A percentile compares a stretch with the other conserved stretches of the same genome.
Conservation (phyloP, 139 green algal genomes). For the Chlorella vulgaris region DNA sequence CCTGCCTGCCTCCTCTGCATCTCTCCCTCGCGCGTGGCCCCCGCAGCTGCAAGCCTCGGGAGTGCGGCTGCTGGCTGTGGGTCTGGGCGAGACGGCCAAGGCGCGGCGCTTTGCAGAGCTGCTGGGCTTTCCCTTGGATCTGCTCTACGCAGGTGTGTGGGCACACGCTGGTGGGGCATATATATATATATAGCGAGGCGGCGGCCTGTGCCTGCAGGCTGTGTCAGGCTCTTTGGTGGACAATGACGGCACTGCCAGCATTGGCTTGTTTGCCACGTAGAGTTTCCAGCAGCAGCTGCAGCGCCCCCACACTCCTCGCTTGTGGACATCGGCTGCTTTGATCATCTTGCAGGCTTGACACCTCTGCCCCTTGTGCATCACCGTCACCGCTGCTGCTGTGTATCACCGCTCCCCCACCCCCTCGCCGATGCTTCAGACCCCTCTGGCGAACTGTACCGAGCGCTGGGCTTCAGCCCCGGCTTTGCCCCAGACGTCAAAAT, state of each 20-base stretch:
- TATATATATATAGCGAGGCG: background rate
- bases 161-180: background rate
- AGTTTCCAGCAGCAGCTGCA: too few species aligned
- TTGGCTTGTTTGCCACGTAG: too few species aligned
- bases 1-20: background rate
- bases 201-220: too few species aligned
- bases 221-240: too few species aligned
- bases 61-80: slow-evolving; percentile 56
- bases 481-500: slow-evolving; percentile 54
- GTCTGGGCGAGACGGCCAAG: slow-evolving; percentile 55
- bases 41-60: slow-evolving; percentile 36
- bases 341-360: too few species aligned
- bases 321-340: too few species aligned
- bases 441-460: slow-evolving; percentile 54
- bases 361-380: too few species aligned
- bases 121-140: slow-evolving; percentile 59
- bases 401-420: too few species aligned
- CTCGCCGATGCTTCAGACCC: slow-evolving; percentile 59
- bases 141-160: slow-evolving; percentile 59
- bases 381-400: background rate
- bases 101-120: slow-evolving; percentile 58
- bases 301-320: too few species aligned
- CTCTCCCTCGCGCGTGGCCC: background rate
- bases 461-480: slow-evolving; percentile 61
- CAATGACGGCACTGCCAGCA: too few species aligned